Conservation (phyloP, 2,329 filamentous ascomycete species). For the Epichloe elymi region DNA sequence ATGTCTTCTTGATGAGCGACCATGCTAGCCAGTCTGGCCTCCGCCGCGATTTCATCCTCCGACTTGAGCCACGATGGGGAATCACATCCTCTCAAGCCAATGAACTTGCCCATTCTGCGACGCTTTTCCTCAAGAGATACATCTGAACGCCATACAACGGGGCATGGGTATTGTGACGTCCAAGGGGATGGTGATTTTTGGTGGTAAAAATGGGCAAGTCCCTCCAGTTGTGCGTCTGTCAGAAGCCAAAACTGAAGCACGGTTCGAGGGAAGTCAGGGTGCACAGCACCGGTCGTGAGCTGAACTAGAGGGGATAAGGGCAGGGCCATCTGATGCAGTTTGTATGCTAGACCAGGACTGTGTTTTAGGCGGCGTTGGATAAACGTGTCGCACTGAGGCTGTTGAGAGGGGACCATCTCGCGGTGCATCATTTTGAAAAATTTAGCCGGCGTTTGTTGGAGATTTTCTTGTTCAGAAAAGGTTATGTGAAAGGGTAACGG, state of each 20-base stretch:
- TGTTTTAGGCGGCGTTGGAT: slow-evolving; percentile 22
- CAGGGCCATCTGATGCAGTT: slow-evolving; percentile 53
- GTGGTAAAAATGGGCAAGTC: slow-evolving; percentile 59
- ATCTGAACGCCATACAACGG: slow-evolving; percentile 46
- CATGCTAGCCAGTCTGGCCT: slow-evolving; percentile 25
- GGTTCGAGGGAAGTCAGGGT: slow-evolving; percentile 51
- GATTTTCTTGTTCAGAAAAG: not conserved
- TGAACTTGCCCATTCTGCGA: slow-evolving; percentile 59
- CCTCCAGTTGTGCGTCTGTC: slow-evolving; percentile 56
- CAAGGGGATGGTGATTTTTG: slow-evolving; percentile 46
- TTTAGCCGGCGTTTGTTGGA: not conserved
- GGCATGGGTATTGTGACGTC: slow-evolving; percentile 50
- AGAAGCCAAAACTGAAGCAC: slow-evolving; percentile 63
- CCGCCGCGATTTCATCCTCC: slow-evolving; percentile 35
- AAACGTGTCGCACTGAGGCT: slow-evolving; percentile 16
- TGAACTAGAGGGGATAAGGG: slow-evolving; percentile 54
- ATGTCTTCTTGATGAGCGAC: slow-evolving; percentile 29
- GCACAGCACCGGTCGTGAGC: slow-evolving; percentile 45
- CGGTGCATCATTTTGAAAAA: slow-evolving; percentile 19
- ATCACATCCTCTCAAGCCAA: slow-evolving; percentile 50
- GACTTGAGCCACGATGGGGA: slow-evolving; percentile 24
- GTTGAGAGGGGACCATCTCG: slow-evolving; percentile 17
- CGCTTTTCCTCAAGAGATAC: slow-evolving; percentile 53
- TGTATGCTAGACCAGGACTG: slow-evolving; percentile 42
- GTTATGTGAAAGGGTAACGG: not conserved